Evolutionary conservation across 73 alveolate species (phyloP).

Genomic region (Tetrahymena borealis): DNA sequence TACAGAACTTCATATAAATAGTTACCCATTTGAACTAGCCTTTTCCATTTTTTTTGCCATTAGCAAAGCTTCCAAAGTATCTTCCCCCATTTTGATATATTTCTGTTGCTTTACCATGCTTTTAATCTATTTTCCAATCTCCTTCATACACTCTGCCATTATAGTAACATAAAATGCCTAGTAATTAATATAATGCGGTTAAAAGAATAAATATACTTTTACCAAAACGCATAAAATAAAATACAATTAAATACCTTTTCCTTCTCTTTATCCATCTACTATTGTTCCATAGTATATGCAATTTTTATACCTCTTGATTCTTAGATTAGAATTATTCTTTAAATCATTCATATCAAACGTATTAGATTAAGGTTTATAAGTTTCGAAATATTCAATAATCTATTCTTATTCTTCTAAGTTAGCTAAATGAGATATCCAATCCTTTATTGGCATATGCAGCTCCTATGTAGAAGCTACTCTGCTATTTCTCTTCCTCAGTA

Average conservation of each 20-base stretch:
- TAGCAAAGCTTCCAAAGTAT: conserved; percentile 30
- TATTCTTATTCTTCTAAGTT: background rate
- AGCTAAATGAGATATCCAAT: background rate
- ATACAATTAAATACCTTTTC: no score
- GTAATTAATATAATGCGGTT: background rate
- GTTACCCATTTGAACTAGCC: conserved; percentile 19
- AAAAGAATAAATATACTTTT: background rate
- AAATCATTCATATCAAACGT: background rate
- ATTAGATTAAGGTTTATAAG: background rate
- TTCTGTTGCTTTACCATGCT: conserved; percentile 38
- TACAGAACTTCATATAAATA: background rate
- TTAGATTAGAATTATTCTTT: background rate
- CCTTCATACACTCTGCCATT: conserved; percentile 24
- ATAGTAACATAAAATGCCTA: background rate
- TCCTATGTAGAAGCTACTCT: background rate
- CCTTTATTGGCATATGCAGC: background rate
- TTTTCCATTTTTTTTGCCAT: conserved; percentile 43
- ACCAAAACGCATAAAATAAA: no score
- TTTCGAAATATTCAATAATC: background rate
- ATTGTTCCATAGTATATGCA: background rate
- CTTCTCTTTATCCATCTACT: background rate
- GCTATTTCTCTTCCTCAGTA: background rate
- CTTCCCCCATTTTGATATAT: conserved; percentile 14
- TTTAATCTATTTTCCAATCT: conserved; percentile 19
- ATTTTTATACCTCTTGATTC: background rate